Percentiles rank a stretch among this genome's conserved stretches.
Conservation (phyloP, 306 rosid species). For the Prunus davidiana region DNA sequence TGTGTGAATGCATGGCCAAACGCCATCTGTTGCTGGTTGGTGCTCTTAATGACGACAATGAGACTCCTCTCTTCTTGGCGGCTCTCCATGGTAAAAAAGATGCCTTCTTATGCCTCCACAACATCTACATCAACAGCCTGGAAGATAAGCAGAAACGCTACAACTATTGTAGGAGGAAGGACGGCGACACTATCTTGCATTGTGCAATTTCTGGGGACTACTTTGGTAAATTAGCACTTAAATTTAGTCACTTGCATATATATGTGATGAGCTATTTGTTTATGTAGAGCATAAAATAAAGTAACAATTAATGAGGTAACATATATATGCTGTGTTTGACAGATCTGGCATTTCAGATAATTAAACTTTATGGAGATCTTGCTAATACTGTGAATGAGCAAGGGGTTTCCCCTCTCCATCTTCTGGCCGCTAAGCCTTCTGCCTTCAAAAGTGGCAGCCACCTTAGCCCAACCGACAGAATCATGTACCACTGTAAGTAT, state of each 20-base stretch:
- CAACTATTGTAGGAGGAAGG: constrained; percentile 1
- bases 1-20: not conserved
- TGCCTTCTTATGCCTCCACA: constrained; percentile 33
- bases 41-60: constrained; percentile 21
- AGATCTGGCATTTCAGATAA: constrained; percentile 49
- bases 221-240: constrained; percentile 20
- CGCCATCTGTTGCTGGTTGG: not conserved
- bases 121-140: accelerated
- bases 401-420: constrained; percentile 40
- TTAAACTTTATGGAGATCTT: constrained; percentile 21
- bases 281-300: no score
- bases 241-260: not conserved
- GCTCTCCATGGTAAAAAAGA: constrained; percentile 33
- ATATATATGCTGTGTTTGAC: not conserved
- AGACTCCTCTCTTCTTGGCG: constrained; percentile 48
- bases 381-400: constrained; percentile 10
- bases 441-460: constrained; percentile 41
- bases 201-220: constrained; percentile 32
- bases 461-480: constrained; percentile 14
- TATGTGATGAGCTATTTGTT: no score
- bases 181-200: constrained; percentile 44
- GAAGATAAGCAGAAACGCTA: no score
- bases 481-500: constrained; percentile 43
- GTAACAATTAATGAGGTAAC: no score
- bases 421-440: constrained; percentile 38